Conservation (phyloP, 1,284 basidiomycete genomes). For the Moesziomyces sp. region DNA sequence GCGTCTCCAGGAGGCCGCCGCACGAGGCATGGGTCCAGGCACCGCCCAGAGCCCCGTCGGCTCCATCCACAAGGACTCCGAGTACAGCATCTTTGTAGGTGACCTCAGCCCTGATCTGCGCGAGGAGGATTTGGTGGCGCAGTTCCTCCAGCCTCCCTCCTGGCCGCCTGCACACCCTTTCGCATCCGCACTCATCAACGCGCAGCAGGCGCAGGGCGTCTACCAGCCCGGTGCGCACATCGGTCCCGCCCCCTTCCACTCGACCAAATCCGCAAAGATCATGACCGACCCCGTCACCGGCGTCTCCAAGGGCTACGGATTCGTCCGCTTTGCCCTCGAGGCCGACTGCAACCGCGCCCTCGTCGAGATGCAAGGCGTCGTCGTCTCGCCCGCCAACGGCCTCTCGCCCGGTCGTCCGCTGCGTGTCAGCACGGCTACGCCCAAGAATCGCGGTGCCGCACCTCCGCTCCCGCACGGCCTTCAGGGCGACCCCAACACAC, state of each 20-base stretch:
- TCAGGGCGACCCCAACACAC: conserved; percentile 15
- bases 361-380: conserved; percentile 63
- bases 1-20: conserved; percentile 4
- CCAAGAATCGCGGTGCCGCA: conserved; percentile 50
- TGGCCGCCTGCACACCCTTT: conserved; percentile 61
- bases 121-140: conserved; percentile 60
- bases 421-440: conserved; percentile 59
- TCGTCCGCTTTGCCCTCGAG: conserved; percentile 58
- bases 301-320: conserved; percentile 60
- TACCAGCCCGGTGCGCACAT: conserved; percentile 47
- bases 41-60: conserved; percentile 30
- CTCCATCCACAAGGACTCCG: conserved; percentile 33
- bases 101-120: conserved; percentile 57
- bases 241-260: conserved; percentile 58
- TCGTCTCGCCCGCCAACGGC: conserved; percentile 49
- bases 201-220: conserved; percentile 56
- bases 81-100: conserved; percentile 61
- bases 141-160: conserved; percentile 59
- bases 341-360: conserved; percentile 62
- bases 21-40: conserved; percentile 16
- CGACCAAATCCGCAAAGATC: conserved; percentile 59
- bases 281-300: conserved; percentile 58
- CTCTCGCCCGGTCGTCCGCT: conserved; percentile 54
- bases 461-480: conserved; percentile 14
- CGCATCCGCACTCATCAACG: conserved; percentile 53